Evolutionary conservation across 2,329 filamentous ascomycete species (phyloP), one percentile per base, ranked within the genome.

Genomic region (Epichloe baconii): DNA sequence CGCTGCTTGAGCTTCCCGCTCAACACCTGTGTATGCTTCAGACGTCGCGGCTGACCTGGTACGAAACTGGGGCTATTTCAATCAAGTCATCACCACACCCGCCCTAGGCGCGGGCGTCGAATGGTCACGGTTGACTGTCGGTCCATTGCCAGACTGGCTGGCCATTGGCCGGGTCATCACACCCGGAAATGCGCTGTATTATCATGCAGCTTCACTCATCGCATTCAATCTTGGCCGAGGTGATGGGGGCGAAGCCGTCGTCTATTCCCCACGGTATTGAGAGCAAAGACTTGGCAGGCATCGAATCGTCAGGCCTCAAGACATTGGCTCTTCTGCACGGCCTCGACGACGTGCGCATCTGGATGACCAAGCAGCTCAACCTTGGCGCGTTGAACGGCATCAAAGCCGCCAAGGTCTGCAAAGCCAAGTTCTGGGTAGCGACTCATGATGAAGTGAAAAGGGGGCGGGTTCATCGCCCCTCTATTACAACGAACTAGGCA

Each of bases 401-500:
- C 15, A 68, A 75, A 52, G 76, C 77, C 3, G 79, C 79, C 52
- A 64, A 70, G 15, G 63, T 73, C 4, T 63, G 78, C 34, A 66
- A 70, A 2, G 76, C 79, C 0, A 74, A 69, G 56, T 85, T 84
- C 58, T 85, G 81, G 82, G 65, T 85, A 17, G 74, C 73, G 0
- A 85, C 82, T 26, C 81, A 85, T 57, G 80, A 83, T 56, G 81
- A 84, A 62, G 67, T 77, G 4, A 84, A 84, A 63, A 72, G 64
- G 49, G 0, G 72, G 71, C 0, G 80, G 80, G 0, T 57, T 83
- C 5, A 73, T 84, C 10, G 72, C 76, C 65, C 64, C 67, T 54
- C 71, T 82, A 41, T 57, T 80, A 48, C 62, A 62, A 42, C 59
- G 73, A 48, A 73, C 69, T 49, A 55, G 59, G n/a, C 72, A 75